Conservation (phyloP, 306 rosid genomes). For the Rosa multiflora region DNA sequence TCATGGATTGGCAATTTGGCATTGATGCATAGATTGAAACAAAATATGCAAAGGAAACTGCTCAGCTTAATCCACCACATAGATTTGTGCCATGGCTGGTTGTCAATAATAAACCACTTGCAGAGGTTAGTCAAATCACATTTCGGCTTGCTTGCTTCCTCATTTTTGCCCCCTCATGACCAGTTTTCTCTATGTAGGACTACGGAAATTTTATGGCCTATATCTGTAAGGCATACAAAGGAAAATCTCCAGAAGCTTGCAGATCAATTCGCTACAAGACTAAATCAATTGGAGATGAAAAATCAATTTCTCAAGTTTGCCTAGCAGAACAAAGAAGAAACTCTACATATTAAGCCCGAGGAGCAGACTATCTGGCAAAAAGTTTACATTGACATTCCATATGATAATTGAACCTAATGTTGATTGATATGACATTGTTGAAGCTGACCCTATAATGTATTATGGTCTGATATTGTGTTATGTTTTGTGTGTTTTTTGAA, state of each 20-base stretch:
- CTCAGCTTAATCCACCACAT: constrained; percentile 58
- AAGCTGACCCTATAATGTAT: not conserved
- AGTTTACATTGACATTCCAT: not conserved
- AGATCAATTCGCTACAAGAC: constrained; percentile 33
- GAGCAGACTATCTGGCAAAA: not conserved
- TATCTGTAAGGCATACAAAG: constrained; percentile 62
- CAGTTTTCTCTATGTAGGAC: constrained; percentile 44
- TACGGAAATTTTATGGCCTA: constrained; percentile 48
- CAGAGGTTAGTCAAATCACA: constrained; percentile 48
- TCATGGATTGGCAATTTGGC: not conserved
- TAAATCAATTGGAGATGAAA: constrained; percentile 20
- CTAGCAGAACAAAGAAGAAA: constrained; percentile 30
- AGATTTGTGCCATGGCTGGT: constrained; percentile 89
- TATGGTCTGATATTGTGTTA: not conserved
- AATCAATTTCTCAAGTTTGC: constrained; percentile 41
- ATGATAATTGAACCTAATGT: not conserved
- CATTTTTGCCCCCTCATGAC: constrained; percentile 4
- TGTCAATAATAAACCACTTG: constrained; percentile 64
- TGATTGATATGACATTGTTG: not conserved
- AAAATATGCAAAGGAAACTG: constrained; percentile 58
- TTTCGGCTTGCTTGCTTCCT: constrained; percentile 2
- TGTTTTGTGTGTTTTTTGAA: not conserved
- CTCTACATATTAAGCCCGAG: constrained; percentile 22
- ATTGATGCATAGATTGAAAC: constrained; percentile 54
- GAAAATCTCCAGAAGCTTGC: constrained; percentile 51